These are phyloP conservation scores for Colletotrichum sp. DNA, from an alignment of 2,329 filamentous ascomycete genomes.

Conservation along the genomic window DNA sequence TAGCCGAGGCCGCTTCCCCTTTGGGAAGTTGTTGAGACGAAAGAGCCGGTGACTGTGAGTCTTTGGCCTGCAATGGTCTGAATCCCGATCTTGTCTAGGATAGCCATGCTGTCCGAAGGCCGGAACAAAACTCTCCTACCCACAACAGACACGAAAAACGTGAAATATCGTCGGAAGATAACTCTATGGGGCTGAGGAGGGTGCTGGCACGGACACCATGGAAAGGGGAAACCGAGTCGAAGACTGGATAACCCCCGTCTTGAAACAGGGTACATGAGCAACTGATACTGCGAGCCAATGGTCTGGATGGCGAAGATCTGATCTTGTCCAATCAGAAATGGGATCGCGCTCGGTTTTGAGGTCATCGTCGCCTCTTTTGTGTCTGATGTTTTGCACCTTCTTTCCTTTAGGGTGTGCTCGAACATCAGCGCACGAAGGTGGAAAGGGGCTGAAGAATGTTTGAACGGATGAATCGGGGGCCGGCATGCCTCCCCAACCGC, in stretches of 20 bases:
- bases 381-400: constrained; percentile 17
- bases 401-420: background rate
- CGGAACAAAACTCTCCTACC: background rate
- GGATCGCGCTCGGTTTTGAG: background rate
- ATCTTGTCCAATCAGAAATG: background rate
- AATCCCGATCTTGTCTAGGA: background rate
- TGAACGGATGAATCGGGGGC: constrained; percentile 8
- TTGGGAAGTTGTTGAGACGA: constrained; percentile 5
- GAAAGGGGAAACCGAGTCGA: background rate
- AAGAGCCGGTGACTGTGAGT: background rate
- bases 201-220: background rate
- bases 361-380: constrained; percentile 12
- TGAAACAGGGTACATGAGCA: constrained; percentile 14
- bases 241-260: constrained; percentile 6
- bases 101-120: constrained; percentile 1
- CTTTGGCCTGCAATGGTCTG: background rate
- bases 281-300: background rate
- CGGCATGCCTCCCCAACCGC: background rate
- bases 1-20: background rate
- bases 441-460: background rate
- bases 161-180: constrained; percentile 11
- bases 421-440: constrained; percentile 15
- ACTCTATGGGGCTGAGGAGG: constrained; percentile 12
- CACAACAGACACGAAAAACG: constrained; percentile 5
- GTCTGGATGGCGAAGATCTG: background rate